Percentiles rank a stretch among this genome's conserved stretches.
phyloP scores from a whole-genome alignment of 140 eudicot species.

The Anethum foeniculum region DNA sequence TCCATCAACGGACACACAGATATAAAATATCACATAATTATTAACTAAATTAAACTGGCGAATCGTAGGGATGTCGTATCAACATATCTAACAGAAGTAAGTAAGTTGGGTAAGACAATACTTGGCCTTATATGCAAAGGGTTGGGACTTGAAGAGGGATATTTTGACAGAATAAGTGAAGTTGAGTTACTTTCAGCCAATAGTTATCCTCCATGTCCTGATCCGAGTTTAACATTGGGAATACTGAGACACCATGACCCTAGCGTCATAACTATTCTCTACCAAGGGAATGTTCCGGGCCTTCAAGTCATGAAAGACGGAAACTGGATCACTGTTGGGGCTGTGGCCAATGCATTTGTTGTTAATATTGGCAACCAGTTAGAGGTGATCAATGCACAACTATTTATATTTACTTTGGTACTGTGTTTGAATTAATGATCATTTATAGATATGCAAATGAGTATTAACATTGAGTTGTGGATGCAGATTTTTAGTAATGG shows the following conservation, averaged over 20 bases:
- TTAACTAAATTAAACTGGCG: not conserved
- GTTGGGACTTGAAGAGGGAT: conserved; percentile 28
- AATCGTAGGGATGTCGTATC: conserved; percentile 11
- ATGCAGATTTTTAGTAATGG: conserved; percentile 14
- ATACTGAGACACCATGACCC: conserved; percentile 40
- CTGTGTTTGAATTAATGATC: not conserved
- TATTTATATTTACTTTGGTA: not conserved
- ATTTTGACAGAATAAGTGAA: conserved; percentile 22
- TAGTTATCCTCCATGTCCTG: conserved; percentile 44
- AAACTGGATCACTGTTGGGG: conserved; percentile 42
- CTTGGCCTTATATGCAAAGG: conserved; percentile 31
- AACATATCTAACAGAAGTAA: conserved; percentile 6
- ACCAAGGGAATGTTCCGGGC: conserved; percentile 31
- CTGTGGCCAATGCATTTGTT: conserved; percentile 37
- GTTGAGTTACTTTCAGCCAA: conserved; percentile 25
- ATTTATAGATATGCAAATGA: too few relatives aligned
- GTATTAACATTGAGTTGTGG: not conserved
- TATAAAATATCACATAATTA: not conserved
- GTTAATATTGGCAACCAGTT: conserved; percentile 55
- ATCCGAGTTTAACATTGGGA: conserved; percentile 39
- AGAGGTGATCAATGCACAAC: conserved; percentile 23
- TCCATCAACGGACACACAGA: not conserved
- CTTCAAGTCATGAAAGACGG: conserved; percentile 33
- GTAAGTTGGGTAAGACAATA: not conserved
- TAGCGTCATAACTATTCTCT: conserved; percentile 33